Evolutionary conservation across 345 rosid genomes (phyloP).

Genomic region (Erysimum cheiranthoides): DNA sequence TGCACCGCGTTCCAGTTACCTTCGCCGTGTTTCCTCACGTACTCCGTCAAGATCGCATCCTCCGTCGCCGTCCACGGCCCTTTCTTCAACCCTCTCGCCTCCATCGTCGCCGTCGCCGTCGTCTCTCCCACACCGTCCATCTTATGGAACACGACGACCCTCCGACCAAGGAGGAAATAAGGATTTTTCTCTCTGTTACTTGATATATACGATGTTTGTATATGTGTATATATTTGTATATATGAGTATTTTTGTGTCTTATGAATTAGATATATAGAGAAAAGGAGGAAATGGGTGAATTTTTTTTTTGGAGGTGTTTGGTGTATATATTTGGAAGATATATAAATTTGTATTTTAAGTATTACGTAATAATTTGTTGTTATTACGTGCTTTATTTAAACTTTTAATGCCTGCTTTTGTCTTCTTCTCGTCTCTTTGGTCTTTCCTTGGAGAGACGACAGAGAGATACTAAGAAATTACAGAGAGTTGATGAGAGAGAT

Average conservation of each 20-base stretch:
- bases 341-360: slow-evolving; percentile 2
- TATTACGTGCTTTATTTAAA: slow-evolving; percentile 45
- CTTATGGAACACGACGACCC: slow-evolving; percentile 24
- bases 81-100: slow-evolving; percentile 59
- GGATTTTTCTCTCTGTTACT: slow-evolving; percentile 27
- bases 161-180: slow-evolving; percentile 40
- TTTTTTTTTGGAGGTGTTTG: slow-evolving; percentile 28
- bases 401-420: slow-evolving; percentile 34
- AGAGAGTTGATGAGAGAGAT: slow-evolving; percentile 16
- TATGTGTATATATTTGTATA: slow-evolving; percentile 32
- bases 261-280: slow-evolving; percentile 41
- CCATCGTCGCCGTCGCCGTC: slow-evolving; percentile 18
- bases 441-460: slow-evolving; percentile 33
- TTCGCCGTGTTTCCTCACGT: slow-evolving; percentile 77
- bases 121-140: slow-evolving; percentile 42
- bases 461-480: slow-evolving; percentile 27
- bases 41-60: slow-evolving; percentile 72
- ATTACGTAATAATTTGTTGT: slow-evolving; percentile 47
- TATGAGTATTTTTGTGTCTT: slow-evolving; percentile 33
- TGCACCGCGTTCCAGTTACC: slow-evolving; percentile 88
- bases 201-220: slow-evolving; percentile 42
- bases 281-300: slow-evolving; percentile 24
- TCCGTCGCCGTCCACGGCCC: slow-evolving; percentile 89
- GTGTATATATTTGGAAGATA: slow-evolving; percentile 40
- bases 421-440: slow-evolving; percentile 31